Evolutionary conservation across 1,284 basidiomycete species (phyloP), one percentile per base, ranked within the genome.

Genomic region (Marasmius oreades): DNA sequence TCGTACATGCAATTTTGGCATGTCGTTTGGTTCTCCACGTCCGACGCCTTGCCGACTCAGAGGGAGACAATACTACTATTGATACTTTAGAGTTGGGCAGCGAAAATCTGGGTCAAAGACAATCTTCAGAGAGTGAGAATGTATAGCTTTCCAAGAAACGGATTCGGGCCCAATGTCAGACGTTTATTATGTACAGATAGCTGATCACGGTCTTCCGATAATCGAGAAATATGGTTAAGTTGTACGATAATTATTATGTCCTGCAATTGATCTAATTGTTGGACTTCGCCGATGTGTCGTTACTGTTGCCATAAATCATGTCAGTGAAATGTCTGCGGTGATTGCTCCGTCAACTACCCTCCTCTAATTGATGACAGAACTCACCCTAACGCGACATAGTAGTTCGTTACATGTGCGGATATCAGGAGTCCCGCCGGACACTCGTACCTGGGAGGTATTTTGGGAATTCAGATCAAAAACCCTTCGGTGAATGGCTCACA

Each of bases 251-350:
- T n/a, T n/a, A n/a, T n/a, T n/a, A n/a, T 31, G 10, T 31, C 10
- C 28, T n/a, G n/a, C n/a, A n/a, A n/a, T n/a, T n/a, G n/a, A n/a
- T n/a, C n/a, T n/a, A n/a, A n/a, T n/a, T 31, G 7, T 11, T 20
- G 2, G 39, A 2, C 16, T 3, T 42, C 39, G 16, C 20, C 14
- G 14, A 42, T 42, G 14, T n/a, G 14, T 16, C 16, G n/a, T n/a
- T n/a, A 20, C 5, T 42, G 11, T 46, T 46, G 11, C 26, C 5
- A n/a, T 50, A 50, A 2, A 50, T 50, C 47, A 50, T 50, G 8
- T 64, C 23, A 63, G 55, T 46, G 48, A 50, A n/a, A 7, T 14
- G 33, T 36, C 23, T n/a, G 20, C 6, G 8, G 44, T 34, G 20
- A 34, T 33, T 11, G 22, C 10, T 52, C 24, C 46, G 24, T 23